Evolutionary conservation across 495 filamentous ascomycete species (phyloP), one percentile per base, ranked within the genome.

Genomic region (Tuber calosporum): DNA sequence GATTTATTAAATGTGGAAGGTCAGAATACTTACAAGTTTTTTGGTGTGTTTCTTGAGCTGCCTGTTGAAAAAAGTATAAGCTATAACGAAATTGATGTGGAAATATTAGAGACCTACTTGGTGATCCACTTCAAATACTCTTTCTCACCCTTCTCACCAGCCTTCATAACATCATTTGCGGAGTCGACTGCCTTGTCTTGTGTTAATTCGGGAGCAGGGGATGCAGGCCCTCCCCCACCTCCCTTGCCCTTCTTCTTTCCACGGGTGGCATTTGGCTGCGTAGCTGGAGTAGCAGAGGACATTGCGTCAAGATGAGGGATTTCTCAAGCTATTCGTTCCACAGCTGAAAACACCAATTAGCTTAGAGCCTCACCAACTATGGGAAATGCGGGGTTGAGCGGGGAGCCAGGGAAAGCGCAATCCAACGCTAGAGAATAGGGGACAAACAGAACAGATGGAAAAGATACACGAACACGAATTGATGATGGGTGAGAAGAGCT

Each of bases 91-190:
- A 17, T 22, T 53, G 17, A 30, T 34, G 68, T 7, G 22, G 30
- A 45, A 42, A 68, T n/a, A 70, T 58, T 19, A 6, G 26, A 62
- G 53, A 70, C 77, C 72, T 74, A 81, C 80, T 72, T 81, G 17
- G 73, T 73, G 26, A 81, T 69, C 58, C 81, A 80, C 67, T 81
- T 81, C 36, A 81, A 66, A 38, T 79, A 74, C 66, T 81, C 80
- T 6, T 75, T 81, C 72, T 81, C 77, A 3, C 45, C 45, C 39
- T 71, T 77, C 53, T 71, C 77, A 7, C 39, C 42, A 39, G 76
- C 73, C 42, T 80, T 45, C 42, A 73, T 69, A 20, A 73, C 70
- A 69, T 75, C 71, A 76, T 77, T 78, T 68, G 75, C 71, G 69
- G 68, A 73, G 26, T 78, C 76, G 30, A 70, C 68, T 39, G 68